These are phyloP conservation scores for Choricystis sp. DNA, from an alignment of 139 green algal genomes.

Conservation along the genomic window DNA sequence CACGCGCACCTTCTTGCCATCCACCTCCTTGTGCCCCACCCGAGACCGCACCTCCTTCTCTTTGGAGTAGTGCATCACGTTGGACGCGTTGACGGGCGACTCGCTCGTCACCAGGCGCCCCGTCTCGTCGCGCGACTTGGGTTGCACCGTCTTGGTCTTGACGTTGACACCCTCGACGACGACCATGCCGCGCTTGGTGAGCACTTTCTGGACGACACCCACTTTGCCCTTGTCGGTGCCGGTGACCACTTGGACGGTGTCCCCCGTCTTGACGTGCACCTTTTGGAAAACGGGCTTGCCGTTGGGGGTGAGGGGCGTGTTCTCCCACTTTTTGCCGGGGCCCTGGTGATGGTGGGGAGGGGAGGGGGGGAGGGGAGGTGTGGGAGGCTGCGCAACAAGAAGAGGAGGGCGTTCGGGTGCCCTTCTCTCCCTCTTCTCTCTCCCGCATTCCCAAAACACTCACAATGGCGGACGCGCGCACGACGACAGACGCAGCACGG, in stretches of 20 bases:
- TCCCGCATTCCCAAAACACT: neutral
- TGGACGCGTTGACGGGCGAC: conserved; percentile 86
- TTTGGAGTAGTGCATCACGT: conserved; percentile 87
- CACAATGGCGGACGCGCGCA: no score
- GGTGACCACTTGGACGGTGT: conserved; percentile 80
- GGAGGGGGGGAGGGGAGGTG: neutral
- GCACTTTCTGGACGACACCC: conserved; percentile 50
- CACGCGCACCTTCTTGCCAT: conserved; percentile 68
- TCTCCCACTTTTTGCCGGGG: conserved; percentile 77
- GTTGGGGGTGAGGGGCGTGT: conserved; percentile 49
- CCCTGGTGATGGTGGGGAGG: conserved; percentile 17
- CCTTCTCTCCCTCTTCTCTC: neutral
- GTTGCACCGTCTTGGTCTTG: conserved; percentile 74
- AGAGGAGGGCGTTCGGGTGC: neutral
- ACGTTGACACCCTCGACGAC: conserved; percentile 88
- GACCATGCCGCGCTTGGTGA: conserved; percentile 65
- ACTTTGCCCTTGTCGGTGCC: conserved; percentile 90
- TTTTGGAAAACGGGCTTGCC: conserved; percentile 52
- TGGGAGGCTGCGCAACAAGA: neutral
- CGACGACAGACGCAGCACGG: no score
- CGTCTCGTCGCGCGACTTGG: conserved; percentile 53
- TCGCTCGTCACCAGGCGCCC: conserved; percentile 69
- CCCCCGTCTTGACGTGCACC: conserved; percentile 81
- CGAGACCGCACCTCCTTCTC: conserved; percentile 31
- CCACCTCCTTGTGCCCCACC: conserved; percentile 22